phyloP scores from a whole-genome alignment of 2,329 filamentous ascomycete genomes.

The Tolypocladium ophioglossoides region DNA sequence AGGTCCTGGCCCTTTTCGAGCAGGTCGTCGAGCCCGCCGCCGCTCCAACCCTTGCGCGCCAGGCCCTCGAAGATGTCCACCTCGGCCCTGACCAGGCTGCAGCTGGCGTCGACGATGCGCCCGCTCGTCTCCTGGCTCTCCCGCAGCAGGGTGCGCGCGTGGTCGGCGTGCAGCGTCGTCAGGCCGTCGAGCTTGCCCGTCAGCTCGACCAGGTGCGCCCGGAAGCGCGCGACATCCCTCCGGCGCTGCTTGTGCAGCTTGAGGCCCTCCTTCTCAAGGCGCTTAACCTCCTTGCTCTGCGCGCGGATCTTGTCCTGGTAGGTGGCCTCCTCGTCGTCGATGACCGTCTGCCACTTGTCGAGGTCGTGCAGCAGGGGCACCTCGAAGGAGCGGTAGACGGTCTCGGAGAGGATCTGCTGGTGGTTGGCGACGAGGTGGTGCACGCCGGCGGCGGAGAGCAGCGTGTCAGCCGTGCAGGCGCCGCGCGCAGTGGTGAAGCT shows the following conservation, averaged over 20 bases:
- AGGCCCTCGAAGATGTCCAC: slow-evolving; percentile 60
- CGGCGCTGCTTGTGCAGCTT: slow-evolving; percentile 50
- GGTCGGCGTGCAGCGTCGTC: slow-evolving; percentile 48
- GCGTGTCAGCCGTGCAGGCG: slow-evolving; percentile 50
- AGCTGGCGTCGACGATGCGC: slow-evolving; percentile 53
- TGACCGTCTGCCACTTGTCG: slow-evolving; percentile 51
- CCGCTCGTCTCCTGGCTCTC: slow-evolving; percentile 56
- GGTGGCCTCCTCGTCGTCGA: slow-evolving; percentile 53
- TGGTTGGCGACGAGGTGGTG: slow-evolving; percentile 61
- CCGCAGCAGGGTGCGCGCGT: slow-evolving; percentile 47
- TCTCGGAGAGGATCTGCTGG: slow-evolving; percentile 59
- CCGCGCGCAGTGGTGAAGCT: slow-evolving; percentile 35
- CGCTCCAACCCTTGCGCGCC: slow-evolving; percentile 57
- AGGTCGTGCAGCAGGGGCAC: slow-evolving; percentile 60
- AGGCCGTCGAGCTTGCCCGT: slow-evolving; percentile 52
- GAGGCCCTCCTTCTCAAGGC: slow-evolving; percentile 54
- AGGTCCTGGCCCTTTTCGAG: slow-evolving; percentile 54
- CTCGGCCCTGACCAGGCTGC: slow-evolving; percentile 55
- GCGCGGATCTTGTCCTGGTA: slow-evolving; percentile 45
- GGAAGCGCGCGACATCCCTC: slow-evolving; percentile 50
- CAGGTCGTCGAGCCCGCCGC: slow-evolving; percentile 55
- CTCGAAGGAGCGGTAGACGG: slow-evolving; percentile 57
- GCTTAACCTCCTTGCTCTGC: slow-evolving; percentile 50
- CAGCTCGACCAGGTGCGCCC: slow-evolving; percentile 52
- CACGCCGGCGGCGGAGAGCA: slow-evolving; percentile 52